These are phyloP conservation scores for Lipomyces mesembrius DNA, from an alignment of 805 yeast species.

Conservation along the genomic window DNA sequence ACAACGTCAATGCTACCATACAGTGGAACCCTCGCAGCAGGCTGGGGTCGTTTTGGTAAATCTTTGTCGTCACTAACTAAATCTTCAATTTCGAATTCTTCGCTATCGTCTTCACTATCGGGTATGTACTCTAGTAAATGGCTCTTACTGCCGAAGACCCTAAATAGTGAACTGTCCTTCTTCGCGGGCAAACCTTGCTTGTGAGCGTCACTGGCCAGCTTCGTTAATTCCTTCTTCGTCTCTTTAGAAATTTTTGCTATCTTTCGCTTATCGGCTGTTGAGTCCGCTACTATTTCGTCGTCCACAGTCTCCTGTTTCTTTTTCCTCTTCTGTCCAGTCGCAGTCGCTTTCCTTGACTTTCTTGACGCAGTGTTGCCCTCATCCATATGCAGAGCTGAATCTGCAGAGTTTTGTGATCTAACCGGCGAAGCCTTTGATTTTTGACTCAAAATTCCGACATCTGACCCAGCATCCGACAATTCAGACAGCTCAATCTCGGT, in stretches of 20 bases:
- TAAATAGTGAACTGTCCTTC: neutral
- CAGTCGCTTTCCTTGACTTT: neutral
- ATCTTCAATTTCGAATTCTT: neutral
- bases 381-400: neutral
- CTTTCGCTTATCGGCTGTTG: neutral
- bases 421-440: neutral
- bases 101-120: conserved; percentile 1
- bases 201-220: neutral
- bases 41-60: neutral
- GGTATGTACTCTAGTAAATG: neutral
- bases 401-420: neutral
- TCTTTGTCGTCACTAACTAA: neutral
- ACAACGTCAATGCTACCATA: neutral
- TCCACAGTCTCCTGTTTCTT: neutral
- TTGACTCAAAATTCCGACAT: neutral
- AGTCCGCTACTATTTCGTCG: neutral
- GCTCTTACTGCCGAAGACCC: neutral
- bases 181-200: neutral
- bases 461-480: neutral
- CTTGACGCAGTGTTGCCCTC: neutral
- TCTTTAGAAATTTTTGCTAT: neutral
- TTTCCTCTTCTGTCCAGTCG: neutral
- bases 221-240: neutral
- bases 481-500: neutral
- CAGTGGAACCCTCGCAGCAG: neutral